These are phyloP conservation scores for Amaranthus cruentus DNA, from an alignment of 148 eudicot genomes.

Conservation along the genomic window DNA sequence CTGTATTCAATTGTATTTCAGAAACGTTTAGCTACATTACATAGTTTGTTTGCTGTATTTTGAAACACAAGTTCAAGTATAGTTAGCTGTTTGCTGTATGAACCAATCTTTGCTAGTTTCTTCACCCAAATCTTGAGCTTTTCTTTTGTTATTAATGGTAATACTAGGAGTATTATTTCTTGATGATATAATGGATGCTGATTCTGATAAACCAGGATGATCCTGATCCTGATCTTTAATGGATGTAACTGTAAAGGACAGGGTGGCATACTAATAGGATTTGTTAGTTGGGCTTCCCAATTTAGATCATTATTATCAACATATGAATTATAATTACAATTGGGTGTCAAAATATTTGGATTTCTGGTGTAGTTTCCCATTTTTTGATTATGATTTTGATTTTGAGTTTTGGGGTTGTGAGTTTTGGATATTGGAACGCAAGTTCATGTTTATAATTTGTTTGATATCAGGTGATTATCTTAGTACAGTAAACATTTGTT, in stretches of 20 bases:
- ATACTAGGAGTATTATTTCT: conserved; percentile 11
- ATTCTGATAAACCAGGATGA: conserved; percentile 1
- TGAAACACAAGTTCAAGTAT: too few relatives aligned
- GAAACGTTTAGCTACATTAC: too few relatives aligned
- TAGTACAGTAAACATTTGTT: too few relatives aligned
- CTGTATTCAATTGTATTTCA: too few relatives aligned
- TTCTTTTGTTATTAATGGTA: conserved; percentile 38
- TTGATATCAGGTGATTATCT: too few relatives aligned
- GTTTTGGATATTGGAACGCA: conserved; percentile 9
- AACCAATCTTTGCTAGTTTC: conserved; percentile 45
- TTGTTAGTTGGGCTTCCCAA: conserved; percentile 36
- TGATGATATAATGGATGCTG: conserved; percentile 4
- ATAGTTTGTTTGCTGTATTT: too few relatives aligned
- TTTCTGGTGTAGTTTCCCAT: conserved; percentile 40
- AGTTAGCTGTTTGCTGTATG: too few relatives aligned
- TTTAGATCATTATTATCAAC: conserved; percentile 40
- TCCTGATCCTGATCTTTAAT: conserved; percentile 14
- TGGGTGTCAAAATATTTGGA: conserved; percentile 18
- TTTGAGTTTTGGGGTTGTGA: not conserved
- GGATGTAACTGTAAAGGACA: conserved; percentile 23
- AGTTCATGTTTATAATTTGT: too few relatives aligned
- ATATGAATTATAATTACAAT: conserved; percentile 19
- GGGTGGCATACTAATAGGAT: conserved; percentile 23
- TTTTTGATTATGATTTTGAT: not conserved
- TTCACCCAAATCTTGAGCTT: conserved; percentile 30